Evolutionary conservation across 129 eudicot genomes (phyloP).

Genomic region (Centella asiatica): DNA sequence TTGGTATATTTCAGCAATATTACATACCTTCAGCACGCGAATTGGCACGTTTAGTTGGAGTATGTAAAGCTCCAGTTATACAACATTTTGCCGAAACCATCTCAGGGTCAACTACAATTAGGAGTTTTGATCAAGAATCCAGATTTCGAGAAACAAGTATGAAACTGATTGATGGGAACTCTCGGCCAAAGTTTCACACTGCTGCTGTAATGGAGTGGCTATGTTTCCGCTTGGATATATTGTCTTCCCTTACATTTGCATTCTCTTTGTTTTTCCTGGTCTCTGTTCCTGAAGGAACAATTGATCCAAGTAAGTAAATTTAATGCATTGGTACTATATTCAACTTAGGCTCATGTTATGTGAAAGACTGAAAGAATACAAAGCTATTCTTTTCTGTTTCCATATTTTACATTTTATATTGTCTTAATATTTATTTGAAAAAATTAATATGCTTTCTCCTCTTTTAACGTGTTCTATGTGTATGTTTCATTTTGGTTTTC

Average conservation of each 20-base stretch:
- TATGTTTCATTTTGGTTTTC: not conserved
- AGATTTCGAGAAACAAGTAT: constrained; percentile 56
- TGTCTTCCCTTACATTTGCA: constrained; percentile 57
- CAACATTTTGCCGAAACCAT: constrained; percentile 95
- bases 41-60: constrained; percentile 72
- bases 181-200: constrained; percentile 65
- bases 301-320: constrained; percentile 51
- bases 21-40: constrained; percentile 89
- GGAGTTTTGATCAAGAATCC: constrained; percentile 75
- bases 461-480: not conserved
- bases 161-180: constrained; percentile 56
- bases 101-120: constrained; percentile 76
- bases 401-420: too few species aligned
- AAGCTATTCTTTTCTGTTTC: not conserved
- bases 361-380: too few species aligned
- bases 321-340: not conserved
- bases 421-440: too few species aligned
- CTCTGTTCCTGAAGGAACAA: constrained; percentile 57
- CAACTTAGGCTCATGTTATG: too few species aligned
- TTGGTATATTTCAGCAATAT: constrained; percentile 43
- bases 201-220: constrained; percentile 86
- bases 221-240: constrained; percentile 63
- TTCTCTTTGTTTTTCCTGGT: constrained; percentile 64
- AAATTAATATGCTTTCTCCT: too few species aligned
- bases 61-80: constrained; percentile 84